A percentile compares a stretch with the other conserved stretches of the same genome.
Conservation (phyloP, 2,329 filamentous ascomycete genomes). For the Cladosporium sp. region DNA sequence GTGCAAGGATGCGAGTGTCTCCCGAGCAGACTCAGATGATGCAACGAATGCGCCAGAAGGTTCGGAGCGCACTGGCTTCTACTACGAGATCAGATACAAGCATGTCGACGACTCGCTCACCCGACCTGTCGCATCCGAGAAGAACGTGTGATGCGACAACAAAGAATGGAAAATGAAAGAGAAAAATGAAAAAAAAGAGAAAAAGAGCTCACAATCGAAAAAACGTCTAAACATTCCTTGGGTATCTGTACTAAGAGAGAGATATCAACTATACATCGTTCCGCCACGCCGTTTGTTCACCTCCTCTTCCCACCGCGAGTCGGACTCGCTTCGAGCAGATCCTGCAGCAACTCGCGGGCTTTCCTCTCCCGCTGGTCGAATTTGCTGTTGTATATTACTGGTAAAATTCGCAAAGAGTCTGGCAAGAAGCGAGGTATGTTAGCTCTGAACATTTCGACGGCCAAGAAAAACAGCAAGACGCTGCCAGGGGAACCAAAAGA, state of each 20-base stretch:
- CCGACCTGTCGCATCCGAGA: neutral
- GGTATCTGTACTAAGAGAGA: no score
- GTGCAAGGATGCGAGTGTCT: conserved; percentile 13
- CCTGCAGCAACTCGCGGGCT: conserved; percentile 43
- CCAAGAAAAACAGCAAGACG: no score
- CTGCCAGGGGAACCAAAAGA: no score
- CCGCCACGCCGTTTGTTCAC: no score
- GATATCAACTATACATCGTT: no score
- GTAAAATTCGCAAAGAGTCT: conserved; percentile 55
- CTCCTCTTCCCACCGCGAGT: conserved; percentile 26
- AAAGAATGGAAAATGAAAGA: neutral
- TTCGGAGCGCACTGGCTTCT: conserved; percentile 4
- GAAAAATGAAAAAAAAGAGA: no score
- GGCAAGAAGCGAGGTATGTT: conserved; percentile 7
- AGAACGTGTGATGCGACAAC: no score
- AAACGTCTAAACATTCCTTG: neutral
- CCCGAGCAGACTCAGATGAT: neutral
- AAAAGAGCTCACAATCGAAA: no score
- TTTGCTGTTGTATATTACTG: conserved; percentile 56
- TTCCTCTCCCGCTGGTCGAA: conserved; percentile 58
- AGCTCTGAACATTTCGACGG: neutral
- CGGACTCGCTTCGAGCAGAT: conserved; percentile 29
- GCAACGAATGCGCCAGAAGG: no score
- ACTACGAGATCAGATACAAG: conserved; percentile 21
- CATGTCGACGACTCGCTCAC: conserved; percentile 11